These are phyloP conservation scores for Saccharomyces uvarum DNA, from an alignment of 1,139 yeast genomes.

Conservation along the genomic window DNA sequence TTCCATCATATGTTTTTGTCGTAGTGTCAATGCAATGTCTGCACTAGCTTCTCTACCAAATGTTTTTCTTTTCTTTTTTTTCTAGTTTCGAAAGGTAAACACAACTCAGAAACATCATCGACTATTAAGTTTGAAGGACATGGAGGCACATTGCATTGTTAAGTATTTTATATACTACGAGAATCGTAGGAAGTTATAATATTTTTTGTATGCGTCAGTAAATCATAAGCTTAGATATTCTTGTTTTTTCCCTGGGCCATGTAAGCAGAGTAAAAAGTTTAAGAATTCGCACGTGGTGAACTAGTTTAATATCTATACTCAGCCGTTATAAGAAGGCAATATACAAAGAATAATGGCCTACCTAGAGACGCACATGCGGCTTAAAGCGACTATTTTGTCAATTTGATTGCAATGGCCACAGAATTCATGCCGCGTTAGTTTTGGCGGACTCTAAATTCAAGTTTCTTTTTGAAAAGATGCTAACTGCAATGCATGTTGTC, in stretches of 20 bases:
- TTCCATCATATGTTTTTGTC: background rate
- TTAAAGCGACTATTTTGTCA: slow-evolving; percentile 50
- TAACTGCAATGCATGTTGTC: slow-evolving; percentile 62
- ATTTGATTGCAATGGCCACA: slow-evolving; percentile 49
- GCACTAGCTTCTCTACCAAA: background rate
- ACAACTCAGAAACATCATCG: background rate
- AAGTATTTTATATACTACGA: background rate
- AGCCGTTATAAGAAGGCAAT: too few species aligned
- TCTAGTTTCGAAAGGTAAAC: background rate
- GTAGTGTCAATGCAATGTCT: background rate
- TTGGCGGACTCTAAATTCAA: slow-evolving; percentile 79
- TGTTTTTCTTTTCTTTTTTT: background rate
- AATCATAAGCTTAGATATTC: too few species aligned
- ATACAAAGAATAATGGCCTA: slow-evolving; percentile 55
- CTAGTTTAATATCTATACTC: too few species aligned
- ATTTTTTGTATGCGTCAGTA: background rate
- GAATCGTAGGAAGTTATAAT: background rate
- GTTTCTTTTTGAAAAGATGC: slow-evolving; percentile 71
- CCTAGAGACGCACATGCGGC: slow-evolving; percentile 35
- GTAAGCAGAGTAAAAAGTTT: background rate
- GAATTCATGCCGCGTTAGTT: slow-evolving; percentile 84
- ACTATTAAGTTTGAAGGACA: too few species aligned
- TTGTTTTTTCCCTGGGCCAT: background rate
- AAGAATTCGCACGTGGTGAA: too few species aligned
- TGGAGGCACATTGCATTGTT: too few species aligned